Base-by-base conservation (phyloP, 2,329 filamentous ascomycete genomes). In the Cladosporium sp. region DNA sequence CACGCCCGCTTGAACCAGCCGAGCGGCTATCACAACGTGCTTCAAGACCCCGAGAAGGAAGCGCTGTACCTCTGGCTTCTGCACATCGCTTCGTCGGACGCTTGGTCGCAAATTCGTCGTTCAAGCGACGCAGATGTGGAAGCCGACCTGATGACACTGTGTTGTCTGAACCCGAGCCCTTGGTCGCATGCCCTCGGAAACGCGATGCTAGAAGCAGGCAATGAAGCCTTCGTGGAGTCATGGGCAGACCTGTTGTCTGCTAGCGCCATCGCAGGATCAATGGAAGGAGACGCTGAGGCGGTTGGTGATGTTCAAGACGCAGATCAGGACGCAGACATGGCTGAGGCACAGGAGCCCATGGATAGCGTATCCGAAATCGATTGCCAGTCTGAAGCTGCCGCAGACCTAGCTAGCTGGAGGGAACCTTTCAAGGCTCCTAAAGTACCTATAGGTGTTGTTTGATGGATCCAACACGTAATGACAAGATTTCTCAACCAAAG, bases 11-110 rank as follows among this genome's bases (percentile, higher is more conserved):
- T 81, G 57, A 70, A 71, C 20, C 38, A 1, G 67, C 68, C 47
- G 57, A 64, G 30, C 57, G 52, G 3, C 37, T 58, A 36, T 39
- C 62, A 42, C 57, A 67, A 59, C 25, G 60, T 34, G 65, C 70
- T 28, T 47, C 62, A 25, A 9, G 64, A 68, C 49, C 61, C 64
- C 14, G 60, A 64, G 6, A 67, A 68, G 37, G 78, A 83, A 67
- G 78, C 73, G 1, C 55, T 79, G 34, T 78, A 73, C 61, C 68
- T 75, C 36, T 84, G 82, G 82, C 64, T 82, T 25, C 63, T 75
- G 8, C 79, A 82, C 64, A 70, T 84, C 9, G 63, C 81, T 25
- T 55, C 42, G 3, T 45, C 45, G 12, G 62, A 66, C 20, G 38
- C 28, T 15, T 59, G 56, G 56, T 28, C 30, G 22, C 17, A 43